Conservation (phyloP, 1,284 basidiomycete genomes). For the Cutaneotrichosporon dermatis region DNA sequence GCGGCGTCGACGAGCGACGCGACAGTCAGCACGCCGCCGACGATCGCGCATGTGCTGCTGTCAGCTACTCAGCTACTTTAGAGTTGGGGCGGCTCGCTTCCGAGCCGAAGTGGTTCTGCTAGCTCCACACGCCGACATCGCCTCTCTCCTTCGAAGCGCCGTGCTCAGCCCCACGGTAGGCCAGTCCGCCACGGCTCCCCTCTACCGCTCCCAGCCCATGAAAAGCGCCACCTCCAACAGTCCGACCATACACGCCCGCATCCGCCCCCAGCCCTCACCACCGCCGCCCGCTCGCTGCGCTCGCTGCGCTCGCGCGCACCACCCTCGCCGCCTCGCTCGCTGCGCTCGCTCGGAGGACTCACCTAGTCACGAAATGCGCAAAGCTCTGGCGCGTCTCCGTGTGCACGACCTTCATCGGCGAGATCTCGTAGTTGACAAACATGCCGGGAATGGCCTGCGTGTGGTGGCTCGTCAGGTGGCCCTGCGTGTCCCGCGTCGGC, state of each 20-base stretch:
- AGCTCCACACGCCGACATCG: no score
- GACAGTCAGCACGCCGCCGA: conserved; percentile 93
- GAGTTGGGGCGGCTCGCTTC: no score
- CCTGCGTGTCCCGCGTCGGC: conserved; percentile 59
- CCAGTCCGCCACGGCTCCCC: no score
- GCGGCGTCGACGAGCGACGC: conserved; percentile 86
- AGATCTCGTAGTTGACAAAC: conserved; percentile 97
- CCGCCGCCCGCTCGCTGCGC: background rate
- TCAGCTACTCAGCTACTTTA: background rate
- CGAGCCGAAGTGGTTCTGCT: no score
- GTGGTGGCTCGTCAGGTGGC: conserved; percentile 70
- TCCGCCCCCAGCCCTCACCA: background rate
- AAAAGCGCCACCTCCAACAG: background rate
- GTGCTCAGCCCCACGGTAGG: no score
- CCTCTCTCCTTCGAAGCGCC: no score
- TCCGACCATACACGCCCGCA: background rate
- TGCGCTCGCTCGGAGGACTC: conserved; percentile 43
- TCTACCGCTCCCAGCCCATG: no score
- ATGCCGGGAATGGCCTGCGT: conserved; percentile 73
- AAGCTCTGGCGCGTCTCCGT: conserved; percentile 88
- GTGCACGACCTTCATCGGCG: conserved; percentile 89
- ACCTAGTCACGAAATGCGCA: conserved; percentile 96
- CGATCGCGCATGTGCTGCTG: conserved; percentile 85
- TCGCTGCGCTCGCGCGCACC: no score
- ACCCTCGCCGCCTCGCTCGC: background rate